Evolutionary conservation across 2,329 filamentous ascomycete species (phyloP), one percentile per base, ranked within the genome.

Genomic region (Claviceps sp.): DNA sequence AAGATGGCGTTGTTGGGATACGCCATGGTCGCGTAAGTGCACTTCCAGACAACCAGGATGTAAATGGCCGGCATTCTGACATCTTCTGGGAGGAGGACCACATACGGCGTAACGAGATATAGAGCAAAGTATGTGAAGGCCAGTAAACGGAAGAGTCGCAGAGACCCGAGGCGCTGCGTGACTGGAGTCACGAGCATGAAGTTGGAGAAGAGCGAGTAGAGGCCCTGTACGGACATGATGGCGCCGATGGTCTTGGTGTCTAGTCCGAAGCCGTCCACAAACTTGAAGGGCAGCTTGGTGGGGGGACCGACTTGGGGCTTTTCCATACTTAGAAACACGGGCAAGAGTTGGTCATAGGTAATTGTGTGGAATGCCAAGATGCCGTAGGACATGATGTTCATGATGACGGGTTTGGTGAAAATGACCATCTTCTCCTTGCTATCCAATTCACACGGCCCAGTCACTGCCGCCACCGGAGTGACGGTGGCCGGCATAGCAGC

Each of bases 351-450:
- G 68, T 98, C 93, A 60, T 95, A 93, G 0, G 90, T 94, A 69
- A 98, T 96, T 13, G 91, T 96, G 70, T 97, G 91, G 71, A 95
- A 96, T 57, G 91, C 91, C 54, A 97, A 74, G 60, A 97, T 88
- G 45, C 90, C 91, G 64, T 94, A 95, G 50, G 86, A 88, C 52
- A 91, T 71, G 56, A 96, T 95, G 63, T 90, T 91, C 62, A 94
- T 74, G 54, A 95, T 74, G 51, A 97, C 86, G 48, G 91, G 87
- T 63, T 75, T 81, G 13, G 88, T 95, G 66, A 97, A 96, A 9
- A 50, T 48, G 13, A 50, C 37, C 8, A 83, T 84, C 60, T 78
- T 80, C 23, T 53, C 50, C 49, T 61, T 59, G 44, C 40, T 47
- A 22, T 38, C 29, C 17, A 22, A 7, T n/a, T 26, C 47, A 16